These are phyloP conservation scores for Tranzscheliella williamsii DNA, from an alignment of 1,284 basidiomycete genomes.

Conservation along the genomic window DNA sequence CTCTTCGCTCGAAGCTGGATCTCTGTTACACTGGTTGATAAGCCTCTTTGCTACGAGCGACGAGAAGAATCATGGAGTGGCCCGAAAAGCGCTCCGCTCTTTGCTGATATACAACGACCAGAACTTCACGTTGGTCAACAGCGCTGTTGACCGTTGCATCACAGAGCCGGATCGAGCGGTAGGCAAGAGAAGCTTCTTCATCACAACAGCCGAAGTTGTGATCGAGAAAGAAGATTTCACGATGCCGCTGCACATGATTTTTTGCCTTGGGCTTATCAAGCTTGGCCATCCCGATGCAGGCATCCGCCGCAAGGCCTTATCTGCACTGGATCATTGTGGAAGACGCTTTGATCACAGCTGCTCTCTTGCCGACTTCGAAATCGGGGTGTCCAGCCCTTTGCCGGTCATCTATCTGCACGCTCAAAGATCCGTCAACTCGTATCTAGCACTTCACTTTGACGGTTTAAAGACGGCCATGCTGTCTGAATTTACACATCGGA, in stretches of 20 bases:
- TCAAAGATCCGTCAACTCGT: slow-evolving; percentile 75
- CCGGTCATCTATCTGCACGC: slow-evolving; percentile 78
- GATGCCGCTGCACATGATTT: slow-evolving; percentile 75
- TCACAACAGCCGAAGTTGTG: slow-evolving; percentile 76
- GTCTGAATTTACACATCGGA: slow-evolving; percentile 73
- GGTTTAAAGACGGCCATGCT: slow-evolving; percentile 73
- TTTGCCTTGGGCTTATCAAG: slow-evolving; percentile 82
- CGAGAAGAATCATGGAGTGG: slow-evolving; percentile 61
- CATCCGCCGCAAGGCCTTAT: slow-evolving; percentile 77
- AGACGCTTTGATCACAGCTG: slow-evolving; percentile 36
- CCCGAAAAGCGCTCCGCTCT: slow-evolving; percentile 72
- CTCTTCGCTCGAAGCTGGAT: slow-evolving; percentile 61
- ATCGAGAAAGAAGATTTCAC: slow-evolving; percentile 67
- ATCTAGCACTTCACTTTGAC: slow-evolving; percentile 79
- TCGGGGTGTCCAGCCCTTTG: slow-evolving; percentile 75
- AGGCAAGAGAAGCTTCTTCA: slow-evolving; percentile 70
- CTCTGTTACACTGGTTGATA: slow-evolving; percentile 63
- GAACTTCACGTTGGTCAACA: slow-evolving; percentile 71
- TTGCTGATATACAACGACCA: slow-evolving; percentile 70
- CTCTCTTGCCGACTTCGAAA: slow-evolving; percentile 66
- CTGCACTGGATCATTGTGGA: slow-evolving; percentile 73
- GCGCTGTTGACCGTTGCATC: slow-evolving; percentile 74
- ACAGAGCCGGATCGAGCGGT: slow-evolving; percentile 65
- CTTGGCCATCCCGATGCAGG: slow-evolving; percentile 74
- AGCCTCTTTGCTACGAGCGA: slow-evolving; percentile 63